Evolutionary conservation across 2,329 filamentous ascomycete species (phyloP).

Genomic region (Alternaria infectoria): DNA sequence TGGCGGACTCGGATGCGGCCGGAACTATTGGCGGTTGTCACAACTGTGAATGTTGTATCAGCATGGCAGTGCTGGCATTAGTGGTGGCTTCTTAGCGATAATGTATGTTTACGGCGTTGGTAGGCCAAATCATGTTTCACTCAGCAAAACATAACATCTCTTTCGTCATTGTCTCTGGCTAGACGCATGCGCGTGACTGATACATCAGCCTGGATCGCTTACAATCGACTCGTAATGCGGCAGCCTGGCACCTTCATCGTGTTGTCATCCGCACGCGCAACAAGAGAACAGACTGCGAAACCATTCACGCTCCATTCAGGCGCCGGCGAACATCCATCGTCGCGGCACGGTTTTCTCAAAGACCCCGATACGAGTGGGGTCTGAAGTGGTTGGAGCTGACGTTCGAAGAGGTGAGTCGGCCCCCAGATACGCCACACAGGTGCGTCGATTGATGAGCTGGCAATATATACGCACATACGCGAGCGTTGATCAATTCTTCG

Average conservation of each 20-base stretch:
- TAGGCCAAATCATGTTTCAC: background rate
- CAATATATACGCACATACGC: background rate
- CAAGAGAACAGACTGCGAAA: background rate
- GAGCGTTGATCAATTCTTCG: background rate
- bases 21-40: too few species aligned
- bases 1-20: background rate
- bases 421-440: background rate
- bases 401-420: background rate
- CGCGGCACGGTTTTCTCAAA: background rate
- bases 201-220: background rate
- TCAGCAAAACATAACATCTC: background rate
- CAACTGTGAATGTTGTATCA: too few species aligned
- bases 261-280: background rate
- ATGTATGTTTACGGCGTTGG: background rate
- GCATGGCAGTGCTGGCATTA: background rate
- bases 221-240: background rate
- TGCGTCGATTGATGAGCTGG: background rate
- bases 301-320: fast-evolving
- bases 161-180: background rate
- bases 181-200: background rate
- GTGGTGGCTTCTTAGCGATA: too few species aligned
- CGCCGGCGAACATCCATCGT: background rate
- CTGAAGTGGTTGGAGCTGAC: background rate
- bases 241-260: background rate
- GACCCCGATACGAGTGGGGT: background rate